Evolutionary conservation across 768 basidiomycete species (phyloP), one percentile per base, ranked within the genome.

Genomic region (Psilocybe cubensis): DNA sequence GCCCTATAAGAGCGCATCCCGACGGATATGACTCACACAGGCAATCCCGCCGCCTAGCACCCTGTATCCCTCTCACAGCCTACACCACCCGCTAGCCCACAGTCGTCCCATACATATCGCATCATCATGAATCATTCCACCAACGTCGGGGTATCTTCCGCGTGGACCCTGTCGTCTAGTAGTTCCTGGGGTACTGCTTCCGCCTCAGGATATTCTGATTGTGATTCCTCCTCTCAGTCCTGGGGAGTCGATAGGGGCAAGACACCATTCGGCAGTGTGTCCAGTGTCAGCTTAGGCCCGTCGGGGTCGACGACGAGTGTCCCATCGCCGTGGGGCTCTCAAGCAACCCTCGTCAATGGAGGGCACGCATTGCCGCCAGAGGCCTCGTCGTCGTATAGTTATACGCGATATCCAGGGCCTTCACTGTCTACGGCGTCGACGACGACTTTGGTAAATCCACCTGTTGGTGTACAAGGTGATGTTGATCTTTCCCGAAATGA

Each of bases 401-500:
- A 49, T 33, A 27, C 25, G n/a, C 46, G 38, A 9, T 38, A 27
- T n/a, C 44, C 35, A 17, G 24, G 28, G 42, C 45, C 56, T 1
- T 21, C 53, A 14, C 28, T 29, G 23, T 50, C 56, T n/a, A 25
- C 42, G 20, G 48, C 48, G 14, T 57, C 56, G 48, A 50, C 49
- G 11, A 8, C 20, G 10, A 57, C 56, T 31, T 44, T 51, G 56
- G 49, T 57, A 20, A 45, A 43, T 3, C 17, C 20, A 10, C 27
- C 55, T 4, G 41, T 55, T 24, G 54, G 54, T 41, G 54, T 29
- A 3, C 56, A 50, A 57, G 56, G 56, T 57, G 38, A 29, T 14
- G 11, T 48, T 14, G 47, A 56, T 50, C 10, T 18, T 57, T 51
- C 33, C 48, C 56, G 24, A n/a, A 33, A 44, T 28, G 18, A 25